Evolutionary conservation across 1,139 yeast genomes (phyloP), one percentile per base, ranked within the genome.

Genomic region (Diutina pseudorugosa): DNA sequence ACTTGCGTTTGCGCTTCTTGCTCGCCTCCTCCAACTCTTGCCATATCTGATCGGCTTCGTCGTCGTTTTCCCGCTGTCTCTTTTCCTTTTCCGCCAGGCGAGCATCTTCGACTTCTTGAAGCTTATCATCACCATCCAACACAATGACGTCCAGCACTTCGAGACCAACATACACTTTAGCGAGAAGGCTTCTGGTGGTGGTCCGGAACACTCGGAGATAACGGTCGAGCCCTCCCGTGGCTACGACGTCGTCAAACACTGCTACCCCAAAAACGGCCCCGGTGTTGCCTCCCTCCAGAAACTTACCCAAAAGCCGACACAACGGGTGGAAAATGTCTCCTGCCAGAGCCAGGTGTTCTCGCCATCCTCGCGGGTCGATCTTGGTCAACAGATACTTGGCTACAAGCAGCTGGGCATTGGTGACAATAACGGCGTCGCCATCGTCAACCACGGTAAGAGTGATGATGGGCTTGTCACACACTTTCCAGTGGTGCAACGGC

Each of bases 171-270:
- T 79, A 91, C 12, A 88, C 85, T 62, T 88, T 89, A 11, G 82
- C 89, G 18, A 83, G 67, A 52, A 80, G 70, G 51, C 79, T 77
- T 52, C 95, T 72, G 0, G 80, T 66, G 2, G 67, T 69, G 7
- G 81, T 63, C 57, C 87, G 84, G 65, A 79, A 91, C 2, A 87
- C 87, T 54, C 97, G 76, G 47, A 89, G 73, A 63, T 89, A 91
- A 61, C 96, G 75, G 63, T 91, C 98, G 42, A 90, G 74, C 0
- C 96, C 96, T 47, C 95, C 96, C 25, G 89, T 75, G 14, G 69
- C 75, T 40, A 72, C 61, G 11, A 70, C 59, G 44, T 64, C 61
- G 16, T 57, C 57, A 1, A 52, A 51, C 6, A 51, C 53, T 11
- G 55, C 58, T 7, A 68, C 72, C 3, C 64, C 66, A 60, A 67